Percentiles rank a stretch among this genome's conserved stretches.
Conservation (phyloP, 768 basidiomycete genomes). For the Mycena sanguinolenta region DNA sequence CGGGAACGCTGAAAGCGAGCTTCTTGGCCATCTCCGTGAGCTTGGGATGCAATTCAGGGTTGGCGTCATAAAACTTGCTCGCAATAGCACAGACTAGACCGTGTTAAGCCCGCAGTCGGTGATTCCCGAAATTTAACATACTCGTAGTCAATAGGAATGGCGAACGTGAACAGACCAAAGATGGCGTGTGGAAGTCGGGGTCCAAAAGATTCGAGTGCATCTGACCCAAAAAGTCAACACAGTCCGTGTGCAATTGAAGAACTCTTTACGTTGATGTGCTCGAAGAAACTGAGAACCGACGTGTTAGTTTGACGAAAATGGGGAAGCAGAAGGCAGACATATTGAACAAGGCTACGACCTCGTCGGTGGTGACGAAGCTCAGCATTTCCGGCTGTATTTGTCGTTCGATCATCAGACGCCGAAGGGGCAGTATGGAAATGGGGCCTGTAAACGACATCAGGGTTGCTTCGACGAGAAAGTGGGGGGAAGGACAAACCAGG, state of each 20-base stretch:
- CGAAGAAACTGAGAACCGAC: slow-evolving; percentile 70
- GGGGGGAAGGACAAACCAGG: slow-evolving; percentile 68
- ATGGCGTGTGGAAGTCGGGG: slow-evolving; percentile 91
- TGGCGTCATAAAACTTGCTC: slow-evolving; percentile 86
- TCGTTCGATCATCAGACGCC: slow-evolving; percentile 87
- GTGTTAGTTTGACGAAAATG: slow-evolving; percentile 25
- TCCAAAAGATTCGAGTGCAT: slow-evolving; percentile 88
- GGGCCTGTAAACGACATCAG: slow-evolving; percentile 66
- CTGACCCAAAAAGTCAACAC: slow-evolving; percentile 53
- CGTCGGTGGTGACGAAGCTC: slow-evolving; percentile 87
- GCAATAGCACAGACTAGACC: slow-evolving; percentile 92
- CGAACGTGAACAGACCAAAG: slow-evolving; percentile 92
- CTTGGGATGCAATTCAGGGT: slow-evolving; percentile 84
- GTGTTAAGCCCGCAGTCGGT: slow-evolving; percentile 15
- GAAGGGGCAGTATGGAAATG: slow-evolving; percentile 88
- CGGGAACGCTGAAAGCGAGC: slow-evolving; percentile 89
- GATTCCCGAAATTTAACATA: slow-evolving; percentile 52
- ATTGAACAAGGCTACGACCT: slow-evolving; percentile 92
- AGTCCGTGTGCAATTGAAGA: slow-evolving; percentile 18
- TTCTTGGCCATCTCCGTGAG: slow-evolving; percentile 88
- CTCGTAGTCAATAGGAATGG: slow-evolving; percentile 96
- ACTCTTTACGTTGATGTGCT: slow-evolving; percentile 75
- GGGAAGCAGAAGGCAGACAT: slow-evolving; percentile 69
- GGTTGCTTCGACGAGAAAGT: slow-evolving; percentile 4
- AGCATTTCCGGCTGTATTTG: slow-evolving; percentile 96